phyloP scores from a whole-genome alignment of 306 rosid genomes.

The Sophora flavescens region DNA sequence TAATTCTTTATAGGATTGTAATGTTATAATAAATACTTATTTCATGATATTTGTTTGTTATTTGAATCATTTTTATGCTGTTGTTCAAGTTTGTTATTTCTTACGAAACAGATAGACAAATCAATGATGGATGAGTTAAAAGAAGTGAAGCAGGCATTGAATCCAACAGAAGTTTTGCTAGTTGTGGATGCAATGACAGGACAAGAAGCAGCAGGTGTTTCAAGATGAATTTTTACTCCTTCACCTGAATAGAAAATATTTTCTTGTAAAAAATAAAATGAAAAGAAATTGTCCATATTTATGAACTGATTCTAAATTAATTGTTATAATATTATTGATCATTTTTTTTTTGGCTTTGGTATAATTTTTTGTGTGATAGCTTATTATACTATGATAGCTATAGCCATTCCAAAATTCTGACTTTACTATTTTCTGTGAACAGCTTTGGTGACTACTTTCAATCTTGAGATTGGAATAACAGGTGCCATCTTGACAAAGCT shows the following conservation, averaged over 20 bases:
- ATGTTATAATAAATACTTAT: conserved; percentile 21
- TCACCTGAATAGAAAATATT: background rate
- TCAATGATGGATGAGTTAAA: conserved; percentile 96
- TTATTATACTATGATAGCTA: background rate
- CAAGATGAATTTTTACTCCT: conserved; percentile 36
- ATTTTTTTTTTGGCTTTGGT: conserved; percentile 14
- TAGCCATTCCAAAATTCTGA: conserved; percentile 36
- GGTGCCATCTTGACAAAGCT: conserved; percentile 99
- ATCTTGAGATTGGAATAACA: conserved; percentile 95
- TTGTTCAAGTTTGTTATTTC: conserved; percentile 36
- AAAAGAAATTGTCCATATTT: conserved; percentile 27
- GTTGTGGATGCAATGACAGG: conserved; percentile 99
- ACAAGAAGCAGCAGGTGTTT: conserved; percentile 97
- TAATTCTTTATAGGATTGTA: conserved; percentile 44
- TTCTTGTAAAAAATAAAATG: conserved; percentile 3
- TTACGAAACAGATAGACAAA: conserved; percentile 81
- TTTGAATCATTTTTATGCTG: conserved; percentile 19
- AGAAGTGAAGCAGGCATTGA: conserved; percentile 80
- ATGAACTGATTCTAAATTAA: conserved; percentile 27
- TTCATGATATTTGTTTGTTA: background rate
- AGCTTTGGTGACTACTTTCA: conserved; percentile 95
- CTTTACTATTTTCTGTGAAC: conserved; percentile 48
- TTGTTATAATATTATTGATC: conserved; percentile 25
- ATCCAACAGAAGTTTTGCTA: conserved; percentile 91
- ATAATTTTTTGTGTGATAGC: conserved; percentile 3